Percentiles rank a stretch among this genome's conserved stretches.
Conservation (phyloP, 331 rosid species). For the Cucumis variabilis region DNA sequence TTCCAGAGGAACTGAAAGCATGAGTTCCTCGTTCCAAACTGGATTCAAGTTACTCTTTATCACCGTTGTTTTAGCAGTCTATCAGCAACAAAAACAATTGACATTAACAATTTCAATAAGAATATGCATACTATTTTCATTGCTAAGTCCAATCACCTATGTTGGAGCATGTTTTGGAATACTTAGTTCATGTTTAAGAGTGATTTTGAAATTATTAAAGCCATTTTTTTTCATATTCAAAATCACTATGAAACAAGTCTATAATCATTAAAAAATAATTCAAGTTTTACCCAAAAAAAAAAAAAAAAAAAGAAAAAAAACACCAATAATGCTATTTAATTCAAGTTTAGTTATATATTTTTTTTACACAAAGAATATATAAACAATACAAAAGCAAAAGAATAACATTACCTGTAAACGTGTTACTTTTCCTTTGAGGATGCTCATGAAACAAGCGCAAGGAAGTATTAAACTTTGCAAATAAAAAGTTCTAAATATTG, state of each 20-base stretch:
- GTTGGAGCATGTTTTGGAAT: not conserved
- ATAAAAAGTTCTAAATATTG: not conserved
- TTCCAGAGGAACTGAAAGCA: slow-evolving; percentile 88
- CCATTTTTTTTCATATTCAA: too few species aligned
- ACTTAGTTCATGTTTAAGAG: not conserved
- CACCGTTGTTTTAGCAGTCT: slow-evolving; percentile 76
- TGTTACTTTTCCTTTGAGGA: slow-evolving; percentile 66
- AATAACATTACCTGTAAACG: slow-evolving; percentile 59
- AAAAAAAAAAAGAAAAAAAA: too few species aligned
- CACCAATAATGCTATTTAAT: not conserved
- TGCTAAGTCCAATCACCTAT: not conserved
- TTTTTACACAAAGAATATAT: not conserved
- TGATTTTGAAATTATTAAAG: too few species aligned
- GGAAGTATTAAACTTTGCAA: slow-evolving; percentile 93
- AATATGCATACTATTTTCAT: not conserved
- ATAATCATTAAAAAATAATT: too few species aligned
- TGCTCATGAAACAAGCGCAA: slow-evolving; percentile 83
- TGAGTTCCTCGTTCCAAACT: slow-evolving; percentile 95
- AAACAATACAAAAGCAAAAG: not conserved
- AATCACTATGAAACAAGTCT: too few species aligned
- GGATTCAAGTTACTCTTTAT: slow-evolving; percentile 87
- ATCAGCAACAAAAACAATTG: slow-evolving; percentile 36
- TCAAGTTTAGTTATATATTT: not conserved
- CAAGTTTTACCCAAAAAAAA: too few species aligned
- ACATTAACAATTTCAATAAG: slow-evolving; percentile 35